A percentile compares a stretch with the other conserved stretches of the same genome.
Conservation (phyloP, 2,329 filamentous ascomycete species). For the Alternaria sp. region DNA sequence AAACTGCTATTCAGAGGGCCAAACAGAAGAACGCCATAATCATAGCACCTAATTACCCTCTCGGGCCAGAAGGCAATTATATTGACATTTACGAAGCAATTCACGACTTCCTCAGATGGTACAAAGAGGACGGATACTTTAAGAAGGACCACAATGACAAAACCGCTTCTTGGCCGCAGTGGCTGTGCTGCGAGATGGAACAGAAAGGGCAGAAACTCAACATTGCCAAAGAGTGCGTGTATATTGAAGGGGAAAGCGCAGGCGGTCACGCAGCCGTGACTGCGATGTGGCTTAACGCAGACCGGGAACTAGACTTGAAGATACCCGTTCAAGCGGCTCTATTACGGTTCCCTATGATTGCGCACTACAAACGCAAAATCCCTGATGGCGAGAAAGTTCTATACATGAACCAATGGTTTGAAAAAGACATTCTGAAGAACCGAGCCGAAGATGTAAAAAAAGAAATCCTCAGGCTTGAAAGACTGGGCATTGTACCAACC, state of each 20-base stretch:
- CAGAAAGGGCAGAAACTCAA: not conserved
- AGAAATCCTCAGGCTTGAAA: not conserved
- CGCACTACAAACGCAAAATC: not conserved
- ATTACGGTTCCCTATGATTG: not conserved
- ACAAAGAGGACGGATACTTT: not conserved
- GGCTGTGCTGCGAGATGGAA: not conserved
- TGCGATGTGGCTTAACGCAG: no score
- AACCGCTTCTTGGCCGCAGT: no score
- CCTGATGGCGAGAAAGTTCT: not conserved
- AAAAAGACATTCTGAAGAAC: no score
- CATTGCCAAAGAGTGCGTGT: not conserved
- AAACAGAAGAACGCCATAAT: not conserved
- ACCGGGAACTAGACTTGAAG: no score
- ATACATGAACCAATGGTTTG: no score
- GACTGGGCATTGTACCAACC: not conserved
- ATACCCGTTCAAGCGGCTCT: not conserved
- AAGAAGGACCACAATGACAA: no score
- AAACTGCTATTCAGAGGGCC: not conserved
- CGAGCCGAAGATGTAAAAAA: not conserved
- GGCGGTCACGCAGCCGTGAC: not conserved
- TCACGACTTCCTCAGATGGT: not conserved
- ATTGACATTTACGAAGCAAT: not conserved
- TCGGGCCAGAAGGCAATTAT: slow-evolving; percentile 4
- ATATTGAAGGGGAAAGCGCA: slow-evolving; percentile 2
- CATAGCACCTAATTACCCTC: slow-evolving; percentile 6